phyloP scores from a whole-genome alignment of 306 rosid species.

The Trifolium pratense region DNA sequence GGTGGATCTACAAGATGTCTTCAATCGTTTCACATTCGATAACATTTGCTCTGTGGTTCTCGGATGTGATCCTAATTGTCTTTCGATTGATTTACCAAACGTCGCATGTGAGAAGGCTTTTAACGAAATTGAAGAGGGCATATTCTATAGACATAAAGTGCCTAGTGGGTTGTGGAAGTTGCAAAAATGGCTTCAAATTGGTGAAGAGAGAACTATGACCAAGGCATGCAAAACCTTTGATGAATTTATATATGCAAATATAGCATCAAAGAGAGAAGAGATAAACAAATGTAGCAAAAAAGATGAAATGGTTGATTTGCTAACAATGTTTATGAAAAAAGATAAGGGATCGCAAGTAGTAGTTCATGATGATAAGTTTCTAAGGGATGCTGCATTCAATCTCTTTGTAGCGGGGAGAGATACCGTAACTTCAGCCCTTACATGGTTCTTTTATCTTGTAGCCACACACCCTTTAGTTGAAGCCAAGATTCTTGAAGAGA shows the following conservation, averaged over 20 bases:
- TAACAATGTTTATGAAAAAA: slow-evolving; percentile 36
- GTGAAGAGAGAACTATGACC: slow-evolving; percentile 42
- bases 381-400: slow-evolving; percentile 51
- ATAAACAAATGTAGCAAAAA: not conserved
- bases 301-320: slow-evolving; percentile 19
- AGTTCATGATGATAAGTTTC: slow-evolving; percentile 41
- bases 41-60: slow-evolving; percentile 43
- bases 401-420: slow-evolving; percentile 55
- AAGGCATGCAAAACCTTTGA: slow-evolving; percentile 45
- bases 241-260: slow-evolving; percentile 37
- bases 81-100: slow-evolving; percentile 45
- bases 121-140: slow-evolving; percentile 36
- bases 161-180: slow-evolving; percentile 55
- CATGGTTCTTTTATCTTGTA: slow-evolving; percentile 58
- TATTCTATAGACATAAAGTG: slow-evolving; percentile 40
- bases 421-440: slow-evolving; percentile 53
- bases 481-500: slow-evolving; percentile 56
- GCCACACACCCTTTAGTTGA: slow-evolving; percentile 53
- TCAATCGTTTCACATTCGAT: slow-evolving; percentile 42
- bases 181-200: slow-evolving; percentile 50
- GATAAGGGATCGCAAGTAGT: not conserved
- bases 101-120: slow-evolving; percentile 51
- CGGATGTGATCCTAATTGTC: slow-evolving; percentile 50
- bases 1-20: slow-evolving; percentile 1
- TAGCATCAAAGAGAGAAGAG: slow-evolving; percentile 40